Base-by-base conservation (phyloP, 495 filamentous ascomycete species). In the Aspergillus ellipticus region DNA sequence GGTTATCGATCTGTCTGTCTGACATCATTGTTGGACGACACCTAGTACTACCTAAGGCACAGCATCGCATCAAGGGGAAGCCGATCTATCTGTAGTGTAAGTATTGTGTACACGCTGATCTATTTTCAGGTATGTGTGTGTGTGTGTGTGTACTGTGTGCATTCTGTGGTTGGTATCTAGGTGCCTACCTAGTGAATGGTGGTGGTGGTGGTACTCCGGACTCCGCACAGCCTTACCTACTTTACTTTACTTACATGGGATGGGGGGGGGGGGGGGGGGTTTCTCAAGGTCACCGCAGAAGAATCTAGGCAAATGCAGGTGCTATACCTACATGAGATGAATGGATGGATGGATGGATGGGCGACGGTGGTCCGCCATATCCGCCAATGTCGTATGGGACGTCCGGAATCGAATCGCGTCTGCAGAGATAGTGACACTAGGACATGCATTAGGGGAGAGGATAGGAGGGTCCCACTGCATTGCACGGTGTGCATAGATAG, bases 381-480 rank as follows among this genome's bases (percentile, higher is more conserved):
- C 21, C 45, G 45, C 45, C 45, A 29, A 21, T 28, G 45, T 48
- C 24, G 13, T 28, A 48, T 29, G 45, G 21, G 16, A 48, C 22
- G 45, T n/a, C 45, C 45, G 17, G 45, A 48, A 24, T 48, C 6
- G 15, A 48, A 48, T 48, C 13, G 45, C 24, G 45, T 48, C 45
- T 28, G 24, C 24, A 28, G 24, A 28, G 28, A 28, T 28, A 48
- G 45, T 28, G 45, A 28, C 22, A 48, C 45, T 7, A 28, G 24
- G 24, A 7, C 24, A 28, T 28, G 24, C 24, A 28, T 28, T 16
- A 29, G 20, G n/a, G n/a, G n/a, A n/a, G n/a, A n/a, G n/a, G n/a
- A n/a, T n/a, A n/a, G n/a, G n/a, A n/a, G n/a, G 16, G 19, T 20
- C 24, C 41, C 22, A 45, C 17, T 45, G 42, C 42, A 45, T 24